Evolutionary conservation across 1,284 basidiomycete genomes (phyloP), one percentile per base, ranked within the genome.

Genomic region (Malassezia globosa): DNA sequence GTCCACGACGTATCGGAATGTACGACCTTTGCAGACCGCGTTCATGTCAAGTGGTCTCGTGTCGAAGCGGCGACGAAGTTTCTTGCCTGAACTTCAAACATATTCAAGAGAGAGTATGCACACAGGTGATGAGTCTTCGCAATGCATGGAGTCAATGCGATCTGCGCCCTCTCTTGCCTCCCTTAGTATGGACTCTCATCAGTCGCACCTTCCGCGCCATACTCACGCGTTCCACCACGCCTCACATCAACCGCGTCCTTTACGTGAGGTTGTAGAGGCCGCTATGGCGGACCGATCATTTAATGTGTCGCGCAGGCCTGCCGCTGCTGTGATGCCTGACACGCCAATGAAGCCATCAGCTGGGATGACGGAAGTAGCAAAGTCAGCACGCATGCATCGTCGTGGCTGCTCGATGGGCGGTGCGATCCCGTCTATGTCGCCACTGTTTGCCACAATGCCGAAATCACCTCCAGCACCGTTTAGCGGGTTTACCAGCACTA

Each of bases 11-110:
- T 75, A 71, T 65, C 73, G 72, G 51, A 69, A 73, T 43, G 73
- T 73, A 51, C 64, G 69, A 43, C 74, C 74, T 0, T 58, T 74
- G 5, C 72, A 73, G 42, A 69, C 73, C 4, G 73, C 73, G 4
- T 75, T 75, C 63, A 62, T 69, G 57, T 72, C 70, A 27, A 73
- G 72, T 4, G 74, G 74, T 0, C 65, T 75, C 27, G 65, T 74
- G 25, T 72, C 68, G 23, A 75, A 75, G 48, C 56, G 60, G 29
- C 38, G 48, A 18, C 43, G 49, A 16, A 41, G 29, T n/a, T 16
- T 34, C 19, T n/a, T 18, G 1, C 16, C 27, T 10, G 34, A 45
- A 11, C 4, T 37, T 39, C 25, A 18, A 14, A 7, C 38, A 27
- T n/a, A 27, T 14, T 31, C 27, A 18, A 29, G 26, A 21, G 39